Evolutionary conservation across 768 basidiomycete genomes (phyloP), one percentile per base, ranked within the genome.

Genomic region (Suillus variegatus): DNA sequence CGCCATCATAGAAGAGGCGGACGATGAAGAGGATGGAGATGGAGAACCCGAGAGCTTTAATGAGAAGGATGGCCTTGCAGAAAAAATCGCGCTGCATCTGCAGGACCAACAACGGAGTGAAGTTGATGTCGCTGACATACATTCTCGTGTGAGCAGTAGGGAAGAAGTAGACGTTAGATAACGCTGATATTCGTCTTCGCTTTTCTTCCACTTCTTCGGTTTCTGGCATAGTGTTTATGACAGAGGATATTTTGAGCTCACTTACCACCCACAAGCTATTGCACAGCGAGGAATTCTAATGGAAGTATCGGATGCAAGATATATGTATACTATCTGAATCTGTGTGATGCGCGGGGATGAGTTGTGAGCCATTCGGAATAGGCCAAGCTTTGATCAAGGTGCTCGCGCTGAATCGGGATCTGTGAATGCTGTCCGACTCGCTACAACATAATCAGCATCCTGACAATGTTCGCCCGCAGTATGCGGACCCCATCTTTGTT

Each of bases 1-100:
- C 8, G 88, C 86, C 55, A 74, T 91, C 28, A 78, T 92, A 52
- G 91, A 92, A 73, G 91, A 91, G 66, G 81, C 84, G 12, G 73
- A 84, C 35, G 80, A 80, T 28, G 83, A 80, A 22, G 85, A 78
- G 14, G 75, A 71, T 40, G 75, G 47, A 18, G 71, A 64, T 13
- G 75, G 58, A 6, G 62, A 57, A 20, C 41, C 25, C 25, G 66
- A 67, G 54, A 71, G 70, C 55, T 73, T 81, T 62, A 78, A 84
- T 65, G 86, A 87, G 72, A 86, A 87, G 68, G 69, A 79, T 63
- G 77, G 69, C 12, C 60, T 82, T 52, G 94, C 73, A 35, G 75
- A 76, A 58, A 76, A 74, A 65, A 73, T 76, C 67, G 76, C 76
- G 0, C 70, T 76, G 43, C 71, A 77, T 64, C 70, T 60, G 41